Conservation (phyloP, 805 yeast genomes). For the Myxozyma melibiosi region DNA sequence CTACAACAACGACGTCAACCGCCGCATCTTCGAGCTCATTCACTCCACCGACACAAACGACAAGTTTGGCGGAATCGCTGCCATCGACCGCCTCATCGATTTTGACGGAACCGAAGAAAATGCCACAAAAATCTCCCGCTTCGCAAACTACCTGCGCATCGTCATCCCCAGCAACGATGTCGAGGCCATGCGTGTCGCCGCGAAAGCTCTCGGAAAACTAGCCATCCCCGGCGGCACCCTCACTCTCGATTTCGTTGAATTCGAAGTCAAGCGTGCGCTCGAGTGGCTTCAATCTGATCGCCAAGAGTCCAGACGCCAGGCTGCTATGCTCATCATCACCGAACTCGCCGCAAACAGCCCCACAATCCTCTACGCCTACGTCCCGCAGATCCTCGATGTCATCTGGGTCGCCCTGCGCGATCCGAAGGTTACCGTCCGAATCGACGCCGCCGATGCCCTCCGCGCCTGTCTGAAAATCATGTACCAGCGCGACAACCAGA, state of each 20-base stretch:
- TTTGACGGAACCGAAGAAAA: slow-evolving; percentile 80
- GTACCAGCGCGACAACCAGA: slow-evolving; percentile 70
- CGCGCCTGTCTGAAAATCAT: slow-evolving; percentile 78
- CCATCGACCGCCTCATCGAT: slow-evolving; percentile 84
- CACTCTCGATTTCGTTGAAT: slow-evolving; percentile 90
- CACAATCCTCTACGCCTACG: slow-evolving; percentile 74
- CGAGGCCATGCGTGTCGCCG: slow-evolving; percentile 84
- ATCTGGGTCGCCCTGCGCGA: slow-evolving; percentile 90
- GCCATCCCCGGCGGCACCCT: slow-evolving; percentile 88
- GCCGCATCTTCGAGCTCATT: slow-evolving; percentile 80
- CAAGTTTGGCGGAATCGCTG: slow-evolving; percentile 87
- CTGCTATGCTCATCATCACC: slow-evolving; percentile 79
- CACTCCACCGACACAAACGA: slow-evolving; percentile 72
- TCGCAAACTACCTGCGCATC: slow-evolving; percentile 83
- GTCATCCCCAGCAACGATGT: slow-evolving; percentile 80
- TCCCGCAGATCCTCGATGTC: slow-evolving; percentile 74
- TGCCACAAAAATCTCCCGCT: slow-evolving; percentile 84
- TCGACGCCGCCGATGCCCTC: slow-evolving; percentile 81
- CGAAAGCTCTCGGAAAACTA: slow-evolving; percentile 81
- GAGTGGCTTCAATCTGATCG: slow-evolving; percentile 92
- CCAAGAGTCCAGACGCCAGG: slow-evolving; percentile 72
- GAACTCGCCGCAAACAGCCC: slow-evolving; percentile 89
- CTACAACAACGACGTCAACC: slow-evolving; percentile 82
- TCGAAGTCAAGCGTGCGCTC: slow-evolving; percentile 82
- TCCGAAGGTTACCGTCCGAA: slow-evolving; percentile 68